phyloP scores from a whole-genome alignment of 108 stramenopile genomes.

The Nitzschia sp. region DNA sequence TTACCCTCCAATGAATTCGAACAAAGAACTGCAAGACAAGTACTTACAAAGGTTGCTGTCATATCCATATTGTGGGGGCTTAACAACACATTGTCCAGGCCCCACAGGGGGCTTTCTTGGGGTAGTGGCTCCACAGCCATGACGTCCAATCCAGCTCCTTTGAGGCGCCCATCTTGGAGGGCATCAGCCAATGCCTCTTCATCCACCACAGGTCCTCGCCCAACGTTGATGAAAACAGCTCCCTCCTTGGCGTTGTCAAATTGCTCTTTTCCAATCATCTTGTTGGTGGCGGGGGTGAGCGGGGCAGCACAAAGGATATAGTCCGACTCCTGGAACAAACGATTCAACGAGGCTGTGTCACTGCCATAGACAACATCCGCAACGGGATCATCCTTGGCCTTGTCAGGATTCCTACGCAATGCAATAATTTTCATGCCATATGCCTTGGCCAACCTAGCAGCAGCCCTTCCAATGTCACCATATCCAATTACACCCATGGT shows the following conservation, averaged over 20 bases:
- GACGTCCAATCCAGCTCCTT: constrained; percentile 89
- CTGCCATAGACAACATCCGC: constrained; percentile 59
- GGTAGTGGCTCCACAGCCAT: constrained; percentile 83
- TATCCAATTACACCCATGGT: constrained; percentile 89
- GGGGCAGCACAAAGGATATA: constrained; percentile 79
- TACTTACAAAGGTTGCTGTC: constrained; percentile 57
- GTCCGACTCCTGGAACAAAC: constrained; percentile 63
- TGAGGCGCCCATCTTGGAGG: constrained; percentile 55
- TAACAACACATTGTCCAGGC: constrained; percentile 76
- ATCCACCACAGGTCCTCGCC: constrained; percentile 87
- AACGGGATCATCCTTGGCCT: constrained; percentile 48
- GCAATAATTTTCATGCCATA: constrained; percentile 87
- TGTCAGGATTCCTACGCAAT: constrained; percentile 56
- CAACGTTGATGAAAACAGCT: constrained; percentile 86
- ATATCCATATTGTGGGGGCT: constrained; percentile 74
- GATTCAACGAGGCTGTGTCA: constrained; percentile 44
- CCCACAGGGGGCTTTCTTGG: constrained; percentile 68
- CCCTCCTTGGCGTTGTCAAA: constrained; percentile 65
- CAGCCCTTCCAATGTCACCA: constrained; percentile 86
- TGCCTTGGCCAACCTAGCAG: constrained; percentile 72
- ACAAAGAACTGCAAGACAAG: not conserved
- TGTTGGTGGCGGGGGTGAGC: constrained; percentile 69
- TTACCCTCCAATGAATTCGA: too few species aligned
- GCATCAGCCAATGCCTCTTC: constrained; percentile 75
- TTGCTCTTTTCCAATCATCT: constrained; percentile 57